phyloP scores from a whole-genome alignment of 129 eudicot genomes.

The Flaveria linearis region DNA sequence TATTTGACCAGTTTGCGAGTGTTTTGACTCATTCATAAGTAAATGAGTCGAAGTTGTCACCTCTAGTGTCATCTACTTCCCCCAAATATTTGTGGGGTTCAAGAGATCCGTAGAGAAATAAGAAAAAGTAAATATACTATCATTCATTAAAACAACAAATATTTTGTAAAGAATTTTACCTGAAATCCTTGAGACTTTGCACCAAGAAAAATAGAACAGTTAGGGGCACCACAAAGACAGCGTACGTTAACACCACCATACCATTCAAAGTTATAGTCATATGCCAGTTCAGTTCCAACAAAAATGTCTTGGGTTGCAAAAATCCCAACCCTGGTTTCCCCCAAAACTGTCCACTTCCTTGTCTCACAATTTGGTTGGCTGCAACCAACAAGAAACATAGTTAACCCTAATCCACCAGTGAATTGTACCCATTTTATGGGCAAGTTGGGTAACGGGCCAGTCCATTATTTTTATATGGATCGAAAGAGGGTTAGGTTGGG shows the following conservation, averaged over 20 bases:
- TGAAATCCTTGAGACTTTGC: conserved; percentile 96
- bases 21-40: not conserved
- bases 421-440: conserved; percentile 6
- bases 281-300: conserved; percentile 79
- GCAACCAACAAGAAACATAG: conserved; percentile 27
- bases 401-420: not conserved
- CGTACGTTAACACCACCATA: conserved; percentile 97
- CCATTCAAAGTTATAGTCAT: conserved; percentile 97
- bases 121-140: not conserved
- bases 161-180: conserved; percentile 39
- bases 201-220: conserved; percentile 90
- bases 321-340: conserved; percentile 91
- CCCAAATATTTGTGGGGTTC: conserved; percentile 8
- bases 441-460: not conserved
- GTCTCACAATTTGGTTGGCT: conserved; percentile 99
- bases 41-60: not conserved
- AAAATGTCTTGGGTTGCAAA: conserved; percentile 75
- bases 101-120: not conserved
- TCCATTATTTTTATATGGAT: not conserved
- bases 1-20: not conserved
- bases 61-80: not conserved
- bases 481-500: not conserved
- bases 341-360: conserved; percentile 93
- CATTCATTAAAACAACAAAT: not conserved
- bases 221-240: conserved; percentile 93